phyloP scores from a whole-genome alignment of 768 basidiomycete species.

The Serendipita sp. region DNA sequence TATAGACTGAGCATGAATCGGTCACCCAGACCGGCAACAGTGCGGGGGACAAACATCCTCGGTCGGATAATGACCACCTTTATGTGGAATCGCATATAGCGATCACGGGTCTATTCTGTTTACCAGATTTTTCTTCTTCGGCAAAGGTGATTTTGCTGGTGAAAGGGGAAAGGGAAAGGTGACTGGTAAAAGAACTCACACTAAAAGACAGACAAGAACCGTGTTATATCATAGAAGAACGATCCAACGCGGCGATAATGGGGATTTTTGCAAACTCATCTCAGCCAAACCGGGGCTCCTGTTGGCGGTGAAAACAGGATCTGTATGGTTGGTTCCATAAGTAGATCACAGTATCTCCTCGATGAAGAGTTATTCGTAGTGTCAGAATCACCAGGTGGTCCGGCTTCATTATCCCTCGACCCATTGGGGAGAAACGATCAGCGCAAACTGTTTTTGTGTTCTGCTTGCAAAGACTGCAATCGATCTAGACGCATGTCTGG shows the following conservation, averaged over 20 bases:
- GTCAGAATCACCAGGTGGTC: slow-evolving; percentile 63
- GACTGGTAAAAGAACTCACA: no score
- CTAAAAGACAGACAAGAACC: no score
- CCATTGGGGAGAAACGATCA: slow-evolving; percentile 67
- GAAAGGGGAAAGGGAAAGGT: slow-evolving; percentile 4
- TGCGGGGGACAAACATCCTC: background rate
- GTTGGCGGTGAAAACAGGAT: no score
- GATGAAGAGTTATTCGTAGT: background rate
- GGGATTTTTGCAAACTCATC: no score
- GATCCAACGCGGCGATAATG: no score
- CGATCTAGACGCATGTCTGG: slow-evolving; percentile 3
- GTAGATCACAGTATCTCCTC: no score
- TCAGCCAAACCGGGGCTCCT: no score
- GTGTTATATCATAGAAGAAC: no score
- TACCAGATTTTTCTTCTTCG: slow-evolving; percentile 81
- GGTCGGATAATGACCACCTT: background rate
- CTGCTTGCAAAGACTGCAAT: background rate
- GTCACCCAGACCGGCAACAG: background rate
- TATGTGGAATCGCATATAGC: background rate
- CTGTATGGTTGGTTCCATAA: no score
- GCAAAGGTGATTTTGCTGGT: slow-evolving; percentile 16
- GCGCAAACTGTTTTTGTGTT: slow-evolving; percentile 71
- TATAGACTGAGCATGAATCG: background rate
- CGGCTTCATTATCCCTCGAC: slow-evolving; percentile 81
- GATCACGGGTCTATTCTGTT: slow-evolving; percentile 56